Evolutionary conservation across 257 asterid genomes (phyloP), one percentile per base, ranked within the genome.

Genomic region (Solanum lignicaule): DNA sequence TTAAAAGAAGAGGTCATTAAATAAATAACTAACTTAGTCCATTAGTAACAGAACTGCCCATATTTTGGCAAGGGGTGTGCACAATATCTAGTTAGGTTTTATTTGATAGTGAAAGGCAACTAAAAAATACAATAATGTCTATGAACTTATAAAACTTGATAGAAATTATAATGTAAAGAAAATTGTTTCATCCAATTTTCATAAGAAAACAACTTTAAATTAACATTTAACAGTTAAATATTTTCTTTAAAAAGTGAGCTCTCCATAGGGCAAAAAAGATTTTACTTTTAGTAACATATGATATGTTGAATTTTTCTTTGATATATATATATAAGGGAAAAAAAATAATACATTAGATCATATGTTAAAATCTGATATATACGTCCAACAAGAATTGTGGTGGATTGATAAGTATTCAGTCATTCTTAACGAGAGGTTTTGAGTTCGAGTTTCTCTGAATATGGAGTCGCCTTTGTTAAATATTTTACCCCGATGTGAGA

Each of bases 401-500:
- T 55, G 65, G 14, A 60, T 60, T 23, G 69, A 9, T 60, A 60
- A 60, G 13, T 60, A 60, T 7, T 60, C 13, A 4, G 2, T 23
- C 6, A 60, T 21, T 1, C 13, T 60, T 23, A 60, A 9, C 15
- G 14, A 60, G 29, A 23, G 13, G 5, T 60, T 9, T 60, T 5
- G 29, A 60, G 14, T 60, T 60, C 0, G 15, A 23, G 1, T 16
- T 23, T 9, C 11, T 9, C 6, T 60, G 1, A 23, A 60, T 23
- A 23, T 23, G 6, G 6, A 60, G 2, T 60, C 1, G 3, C 3
- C 1, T 60, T 23, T 60, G 1, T 9, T 60, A 60, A 60, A 4
- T 0, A 4, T 9, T 4, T 60, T 60, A 9, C 1, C 27, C 7
- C 2, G 23, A 20, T 0, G 25, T 55, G n/a, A 0, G 1, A 55